Evolutionary conservation across 352 stramenopile genomes (phyloP).

Genomic region (Pythium biforme): DNA sequence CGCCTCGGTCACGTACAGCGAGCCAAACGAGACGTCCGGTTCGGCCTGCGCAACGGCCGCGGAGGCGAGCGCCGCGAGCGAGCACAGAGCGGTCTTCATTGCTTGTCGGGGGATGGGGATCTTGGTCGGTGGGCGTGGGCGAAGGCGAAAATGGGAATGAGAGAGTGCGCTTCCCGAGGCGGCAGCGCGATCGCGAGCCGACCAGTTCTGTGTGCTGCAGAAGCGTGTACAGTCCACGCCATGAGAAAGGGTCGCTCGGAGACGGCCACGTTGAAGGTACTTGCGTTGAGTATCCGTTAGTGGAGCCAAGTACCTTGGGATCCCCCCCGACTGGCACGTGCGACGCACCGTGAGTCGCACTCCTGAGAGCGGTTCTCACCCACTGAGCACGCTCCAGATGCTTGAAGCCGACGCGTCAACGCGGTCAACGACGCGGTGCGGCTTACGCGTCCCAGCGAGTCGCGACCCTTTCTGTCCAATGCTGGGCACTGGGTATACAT

Average conservation of each 20-base stretch:
- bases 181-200: too few relatives aligned
- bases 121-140: too few relatives aligned
- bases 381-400: not conserved
- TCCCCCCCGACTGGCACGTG: too few relatives aligned
- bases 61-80: not conserved
- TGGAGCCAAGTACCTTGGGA: conserved; percentile 16
- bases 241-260: too few relatives aligned
- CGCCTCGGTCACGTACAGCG: conserved; percentile 42
- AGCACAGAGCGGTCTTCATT: conserved; percentile 10
- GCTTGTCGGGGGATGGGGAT: not conserved
- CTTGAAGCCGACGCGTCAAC: not conserved
- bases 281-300: conserved; percentile 10
- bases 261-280: not conserved
- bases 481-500: too few relatives aligned
- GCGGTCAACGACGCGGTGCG: not conserved
- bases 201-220: too few relatives aligned
- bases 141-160: not conserved
- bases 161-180: too few relatives aligned
- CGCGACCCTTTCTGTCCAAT: too few relatives aligned
- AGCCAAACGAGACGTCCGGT: not conserved
- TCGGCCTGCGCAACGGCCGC: not conserved
- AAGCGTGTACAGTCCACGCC: too few relatives aligned
- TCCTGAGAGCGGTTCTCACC: too few relatives aligned
- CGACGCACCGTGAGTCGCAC: not conserved
- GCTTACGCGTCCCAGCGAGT: not conserved